Percentiles rank a stretch among this genome's conserved stretches.
phyloP scores from a whole-genome alignment of 192 early-diverging fungal genomes.

The Phycomyces blakesleeanus region DNA sequence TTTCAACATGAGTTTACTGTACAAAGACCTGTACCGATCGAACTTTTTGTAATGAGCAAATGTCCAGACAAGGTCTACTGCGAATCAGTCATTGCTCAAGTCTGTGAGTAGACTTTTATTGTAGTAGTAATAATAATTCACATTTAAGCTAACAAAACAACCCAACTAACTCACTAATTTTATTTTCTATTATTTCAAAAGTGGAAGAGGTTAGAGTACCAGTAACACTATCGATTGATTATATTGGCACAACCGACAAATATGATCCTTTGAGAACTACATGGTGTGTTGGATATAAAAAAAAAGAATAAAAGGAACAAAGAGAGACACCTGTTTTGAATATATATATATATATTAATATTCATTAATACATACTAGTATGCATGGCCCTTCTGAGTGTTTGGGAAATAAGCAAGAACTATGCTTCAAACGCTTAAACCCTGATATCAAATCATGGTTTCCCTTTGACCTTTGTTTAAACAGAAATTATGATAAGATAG shows the following conservation, averaged over 20 bases:
- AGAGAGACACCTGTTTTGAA: too few species aligned
- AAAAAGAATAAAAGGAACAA: too few species aligned
- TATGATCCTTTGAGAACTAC: slow-evolving; percentile 2
- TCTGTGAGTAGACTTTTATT: slow-evolving; percentile 30
- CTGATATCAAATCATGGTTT: slow-evolving; percentile 35
- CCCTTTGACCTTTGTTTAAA: slow-evolving; percentile 42
- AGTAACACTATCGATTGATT: slow-evolving; percentile 13
- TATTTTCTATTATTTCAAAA: neutral
- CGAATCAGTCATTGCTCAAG: slow-evolving; percentile 44
- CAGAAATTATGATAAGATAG: slow-evolving; percentile 16
- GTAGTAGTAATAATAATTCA: too few species aligned
- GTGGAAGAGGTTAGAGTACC: slow-evolving; percentile 1
- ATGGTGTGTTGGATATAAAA: slow-evolving; percentile 5
- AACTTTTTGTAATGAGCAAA: slow-evolving; percentile 72
- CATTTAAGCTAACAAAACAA: too few species aligned
- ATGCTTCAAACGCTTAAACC: slow-evolving; percentile 40
- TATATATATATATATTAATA: neutral
- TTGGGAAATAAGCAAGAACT: slow-evolving; percentile 47
- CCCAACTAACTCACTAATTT: neutral
- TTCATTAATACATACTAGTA: too few species aligned
- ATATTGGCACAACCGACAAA: slow-evolving; percentile 11
- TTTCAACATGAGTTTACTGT: neutral
- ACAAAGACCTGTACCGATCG: slow-evolving; percentile 39
- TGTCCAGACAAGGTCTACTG: slow-evolving; percentile 63
- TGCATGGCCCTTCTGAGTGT: slow-evolving; percentile 41